A percentile compares a stretch with the other conserved stretches of the same genome.
Evolutionary conservation across 768 basidiomycete species (phyloP).

Genomic region (Lentinus tigrinus): DNA sequence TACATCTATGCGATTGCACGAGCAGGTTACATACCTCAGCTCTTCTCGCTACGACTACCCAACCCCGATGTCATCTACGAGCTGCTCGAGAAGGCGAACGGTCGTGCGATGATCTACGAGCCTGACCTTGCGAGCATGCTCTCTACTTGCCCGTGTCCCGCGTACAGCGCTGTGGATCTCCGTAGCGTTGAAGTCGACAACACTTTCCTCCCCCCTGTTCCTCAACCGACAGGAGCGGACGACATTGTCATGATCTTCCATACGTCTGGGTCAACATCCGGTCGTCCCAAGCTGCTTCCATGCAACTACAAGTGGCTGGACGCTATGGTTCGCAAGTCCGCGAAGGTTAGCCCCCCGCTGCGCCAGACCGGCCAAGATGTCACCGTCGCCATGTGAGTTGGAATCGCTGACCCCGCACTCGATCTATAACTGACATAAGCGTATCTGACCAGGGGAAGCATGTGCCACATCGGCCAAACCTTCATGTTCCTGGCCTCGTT

Average conservation of each 20-base stretch:
- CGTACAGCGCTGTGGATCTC: conserved; percentile 42
- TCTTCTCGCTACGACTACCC: conserved; percentile 71
- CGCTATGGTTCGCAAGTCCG: conserved; percentile 54
- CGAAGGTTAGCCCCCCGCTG: conserved; percentile 46
- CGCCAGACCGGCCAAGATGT: conserved; percentile 59
- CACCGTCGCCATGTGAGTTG: conserved; percentile 65
- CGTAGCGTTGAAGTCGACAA: conserved; percentile 36
- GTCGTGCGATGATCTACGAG: conserved; percentile 64
- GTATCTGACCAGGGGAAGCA: conserved; percentile 57
- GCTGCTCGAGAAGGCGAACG: conserved; percentile 54
- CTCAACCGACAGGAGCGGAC: conserved; percentile 30
- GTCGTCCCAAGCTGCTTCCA: conserved; percentile 72
- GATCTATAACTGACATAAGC: background rate
- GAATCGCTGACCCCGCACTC: background rate
- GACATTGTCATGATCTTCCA: conserved; percentile 66
- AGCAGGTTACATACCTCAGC: conserved; percentile 63
- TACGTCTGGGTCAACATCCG: conserved; percentile 75
- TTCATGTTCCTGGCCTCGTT: conserved; percentile 71
- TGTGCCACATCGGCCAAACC: conserved; percentile 73
- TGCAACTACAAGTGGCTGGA: conserved; percentile 63
- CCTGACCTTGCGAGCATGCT: conserved; percentile 48
- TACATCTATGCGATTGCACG: conserved; percentile 67
- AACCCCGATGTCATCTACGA: conserved; percentile 67
- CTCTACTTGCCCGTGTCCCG: conserved; percentile 47
- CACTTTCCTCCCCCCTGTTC: conserved; percentile 44